These are phyloP conservation scores for Conidiobolus incongruus DNA, from an alignment of 371 early-diverging fungal species.

Conservation along the genomic window DNA sequence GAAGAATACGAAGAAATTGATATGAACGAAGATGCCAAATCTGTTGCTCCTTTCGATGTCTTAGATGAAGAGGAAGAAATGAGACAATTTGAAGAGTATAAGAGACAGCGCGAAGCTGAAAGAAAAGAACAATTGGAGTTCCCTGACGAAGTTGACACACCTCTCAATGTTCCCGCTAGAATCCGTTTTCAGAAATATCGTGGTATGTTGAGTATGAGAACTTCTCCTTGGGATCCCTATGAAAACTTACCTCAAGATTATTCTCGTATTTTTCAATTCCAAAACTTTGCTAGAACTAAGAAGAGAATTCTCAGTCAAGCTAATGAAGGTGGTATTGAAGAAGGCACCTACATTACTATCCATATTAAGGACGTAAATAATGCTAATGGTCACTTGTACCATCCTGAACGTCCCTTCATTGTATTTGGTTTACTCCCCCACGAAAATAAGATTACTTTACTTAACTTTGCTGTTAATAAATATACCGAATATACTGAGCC, in stretches of 20 bases:
- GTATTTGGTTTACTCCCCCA: slow-evolving; percentile 73
- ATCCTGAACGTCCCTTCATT: slow-evolving; percentile 31
- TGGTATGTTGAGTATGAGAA: slow-evolving; percentile 78
- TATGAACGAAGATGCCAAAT: slow-evolving; percentile 33
- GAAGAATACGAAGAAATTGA: no score
- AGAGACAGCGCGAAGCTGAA: slow-evolving; percentile 36
- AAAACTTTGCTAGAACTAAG: slow-evolving; percentile 58
- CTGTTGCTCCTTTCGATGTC: slow-evolving; percentile 6
- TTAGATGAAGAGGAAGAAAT: slow-evolving; percentile 16
- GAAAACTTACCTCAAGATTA: slow-evolving; percentile 92
- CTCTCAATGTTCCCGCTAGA: slow-evolving; percentile 59
- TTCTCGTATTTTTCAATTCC: slow-evolving; percentile 82
- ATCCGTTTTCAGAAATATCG: slow-evolving; percentile 78
- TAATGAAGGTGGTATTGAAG: slow-evolving; percentile 19
- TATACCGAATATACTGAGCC: slow-evolving; percentile 42
- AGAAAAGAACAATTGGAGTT: slow-evolving; percentile 58
- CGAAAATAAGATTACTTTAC: slow-evolving; percentile 79
- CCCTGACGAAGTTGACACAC: slow-evolving; percentile 93
- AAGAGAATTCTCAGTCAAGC: slow-evolving; percentile 37
- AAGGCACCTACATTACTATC: slow-evolving; percentile 38
- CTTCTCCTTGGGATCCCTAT: slow-evolving; percentile 92
- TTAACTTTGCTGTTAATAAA: slow-evolving; percentile 55
- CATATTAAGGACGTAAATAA: slow-evolving; percentile 31
- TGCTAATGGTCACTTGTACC: slow-evolving; percentile 14
- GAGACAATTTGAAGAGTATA: slow-evolving; percentile 23